phyloP scores from a whole-genome alignment of 345 rosid genomes.

The Trapa bicornis region DNA sequence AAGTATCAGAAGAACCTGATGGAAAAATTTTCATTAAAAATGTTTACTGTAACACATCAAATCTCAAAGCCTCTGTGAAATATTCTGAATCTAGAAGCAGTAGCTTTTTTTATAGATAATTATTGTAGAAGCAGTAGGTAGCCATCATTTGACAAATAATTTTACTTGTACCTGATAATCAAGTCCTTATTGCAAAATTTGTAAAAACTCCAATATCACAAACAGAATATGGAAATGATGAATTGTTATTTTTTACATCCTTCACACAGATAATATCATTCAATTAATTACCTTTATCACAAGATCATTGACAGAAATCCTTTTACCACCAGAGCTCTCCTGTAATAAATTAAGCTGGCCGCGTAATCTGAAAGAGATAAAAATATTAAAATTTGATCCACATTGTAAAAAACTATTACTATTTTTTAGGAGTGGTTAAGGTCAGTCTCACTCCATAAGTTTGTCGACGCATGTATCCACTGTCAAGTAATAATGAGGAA shows the following conservation, averaged over 20 bases:
- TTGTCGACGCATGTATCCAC: constrained; percentile 92
- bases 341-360: constrained; percentile 67
- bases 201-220: background rate
- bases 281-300: constrained; percentile 71
- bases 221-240: background rate
- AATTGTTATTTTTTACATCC: background rate
- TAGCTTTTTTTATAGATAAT: too few species aligned
- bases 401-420: background rate
- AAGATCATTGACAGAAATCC: constrained; percentile 87
- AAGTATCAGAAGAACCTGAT: background rate
- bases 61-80: too few species aligned
- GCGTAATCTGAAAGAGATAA: constrained; percentile 46
- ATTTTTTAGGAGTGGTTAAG: background rate
- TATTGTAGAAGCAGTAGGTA: background rate
- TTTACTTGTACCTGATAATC: background rate
- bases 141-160: background rate
- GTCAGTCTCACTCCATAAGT: constrained; percentile 55
- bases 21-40: background rate
- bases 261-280: background rate
- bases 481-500: constrained; percentile 91
- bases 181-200: too few species aligned
- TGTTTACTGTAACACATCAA: background rate
- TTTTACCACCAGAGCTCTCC: constrained; percentile 85
- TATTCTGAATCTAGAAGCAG: too few species aligned
- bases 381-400: constrained; percentile 10